A percentile compares a stretch with the other conserved stretches of the same genome.
Conservation (phyloP, 176 grass and related monocot species). For the Carex littledalei region DNA sequence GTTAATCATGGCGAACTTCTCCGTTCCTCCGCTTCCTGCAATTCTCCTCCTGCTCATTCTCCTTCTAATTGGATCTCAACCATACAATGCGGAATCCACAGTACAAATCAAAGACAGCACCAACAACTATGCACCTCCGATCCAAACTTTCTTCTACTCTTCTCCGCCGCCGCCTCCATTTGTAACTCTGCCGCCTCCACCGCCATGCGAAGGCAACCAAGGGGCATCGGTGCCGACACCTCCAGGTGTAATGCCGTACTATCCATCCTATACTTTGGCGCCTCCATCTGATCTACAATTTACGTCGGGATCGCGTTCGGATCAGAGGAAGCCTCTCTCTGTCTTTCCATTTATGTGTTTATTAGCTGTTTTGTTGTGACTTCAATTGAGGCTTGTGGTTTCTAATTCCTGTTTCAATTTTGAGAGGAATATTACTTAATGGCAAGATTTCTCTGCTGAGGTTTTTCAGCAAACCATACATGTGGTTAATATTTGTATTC, state of each 20-base stretch:
- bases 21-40: background rate
- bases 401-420: background rate
- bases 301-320: background rate
- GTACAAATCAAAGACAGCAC: constrained; percentile 3
- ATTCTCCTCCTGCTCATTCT: constrained; percentile 3
- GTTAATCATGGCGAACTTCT: constrained; percentile 11
- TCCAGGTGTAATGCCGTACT: constrained; percentile 6
- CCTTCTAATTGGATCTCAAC: background rate
- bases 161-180: background rate
- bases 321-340: background rate
- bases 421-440: background rate
- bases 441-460: background rate
- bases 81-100: background rate
- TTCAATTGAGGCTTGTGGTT: background rate
- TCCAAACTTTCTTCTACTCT: constrained; percentile 11
- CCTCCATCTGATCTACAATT: background rate
- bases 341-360: background rate
- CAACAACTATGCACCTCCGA: background rate
- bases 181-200: background rate
- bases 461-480: background rate
- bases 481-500: background rate
- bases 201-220: background rate
- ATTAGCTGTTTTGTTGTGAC: background rate
- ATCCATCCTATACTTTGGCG: background rate
- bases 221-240: background rate